A percentile compares a stretch with the other conserved stretches of the same genome.
Conservation (phyloP, 2,329 filamentous ascomycete species). For the Monilinia aucupariae region DNA sequence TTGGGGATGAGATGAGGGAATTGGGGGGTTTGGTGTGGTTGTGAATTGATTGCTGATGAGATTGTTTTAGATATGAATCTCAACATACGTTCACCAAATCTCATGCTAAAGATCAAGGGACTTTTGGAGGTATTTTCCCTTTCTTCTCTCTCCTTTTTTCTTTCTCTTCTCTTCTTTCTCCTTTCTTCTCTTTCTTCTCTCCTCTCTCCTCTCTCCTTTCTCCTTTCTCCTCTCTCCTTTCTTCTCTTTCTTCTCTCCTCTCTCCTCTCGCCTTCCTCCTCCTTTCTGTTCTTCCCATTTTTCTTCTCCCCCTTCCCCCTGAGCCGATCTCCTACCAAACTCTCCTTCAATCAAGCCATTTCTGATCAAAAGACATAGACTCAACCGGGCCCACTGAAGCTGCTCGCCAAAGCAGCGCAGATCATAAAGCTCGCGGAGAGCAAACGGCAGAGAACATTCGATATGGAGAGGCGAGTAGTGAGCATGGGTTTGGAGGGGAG, state of each 20-base stretch:
- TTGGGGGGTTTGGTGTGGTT: not conserved
- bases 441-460: conserved; percentile 47
- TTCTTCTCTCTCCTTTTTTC: not conserved
- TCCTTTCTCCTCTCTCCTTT: not conserved
- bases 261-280: not conserved
- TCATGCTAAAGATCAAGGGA: conserved; percentile 49
- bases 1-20: too few species aligned
- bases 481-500: conserved; percentile 50
- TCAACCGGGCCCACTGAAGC: conserved; percentile 14
- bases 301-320: not conserved
- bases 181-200: not conserved
- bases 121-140: conserved; percentile 45
- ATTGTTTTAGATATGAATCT: conserved; percentile 50
- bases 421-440: conserved; percentile 38
- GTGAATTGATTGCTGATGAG: not conserved
- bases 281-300: not conserved
- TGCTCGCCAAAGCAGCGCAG: conserved; percentile 15
- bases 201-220: not conserved
- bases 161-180: not conserved
- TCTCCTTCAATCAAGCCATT: not conserved
- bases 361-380: conserved; percentile 12
- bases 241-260: not conserved
- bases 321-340: not conserved
- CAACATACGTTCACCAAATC: conserved; percentile 45
- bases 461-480: conserved; percentile 51